phyloP scores from a whole-genome alignment of 225 moss, liverwort and hornwort genomes.

The Straminergon stramineum region DNA sequence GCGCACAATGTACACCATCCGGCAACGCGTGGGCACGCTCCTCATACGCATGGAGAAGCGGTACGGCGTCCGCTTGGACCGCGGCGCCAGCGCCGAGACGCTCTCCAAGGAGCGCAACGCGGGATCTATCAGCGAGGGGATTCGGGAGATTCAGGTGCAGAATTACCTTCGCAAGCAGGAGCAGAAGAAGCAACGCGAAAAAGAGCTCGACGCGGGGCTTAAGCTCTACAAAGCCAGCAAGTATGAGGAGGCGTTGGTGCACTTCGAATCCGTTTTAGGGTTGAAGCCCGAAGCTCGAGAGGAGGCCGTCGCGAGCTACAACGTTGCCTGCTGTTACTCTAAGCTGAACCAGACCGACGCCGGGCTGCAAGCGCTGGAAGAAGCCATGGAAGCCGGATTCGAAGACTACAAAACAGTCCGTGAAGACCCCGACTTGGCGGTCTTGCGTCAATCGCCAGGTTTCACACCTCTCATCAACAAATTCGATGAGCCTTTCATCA shows the following conservation, averaged over 20 bases:
- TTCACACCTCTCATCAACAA: slow-evolving; percentile 57
- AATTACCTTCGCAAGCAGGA: slow-evolving; percentile 92
- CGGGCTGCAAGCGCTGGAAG: slow-evolving; percentile 77
- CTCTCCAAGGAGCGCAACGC: slow-evolving; percentile 80
- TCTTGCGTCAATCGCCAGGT: slow-evolving; percentile 54
- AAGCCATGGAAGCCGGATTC: slow-evolving; percentile 83
- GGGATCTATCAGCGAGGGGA: slow-evolving; percentile 65
- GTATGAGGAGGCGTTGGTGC: slow-evolving; percentile 67
- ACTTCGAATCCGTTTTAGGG: slow-evolving; percentile 91
- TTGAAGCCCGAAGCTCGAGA: slow-evolving; percentile 74
- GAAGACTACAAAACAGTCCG: slow-evolving; percentile 81
- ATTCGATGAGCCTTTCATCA: slow-evolving; percentile 93
- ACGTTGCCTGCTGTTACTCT: slow-evolving; percentile 94
- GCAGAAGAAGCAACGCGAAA: slow-evolving; percentile 64
- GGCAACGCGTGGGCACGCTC: slow-evolving; percentile 82
- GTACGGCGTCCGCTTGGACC: slow-evolving; percentile 75
- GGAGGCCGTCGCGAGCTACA: slow-evolving; percentile 81
- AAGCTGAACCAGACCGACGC: slow-evolving; percentile 78
- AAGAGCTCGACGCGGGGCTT: slow-evolving; percentile 54
- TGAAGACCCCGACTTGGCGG: slow-evolving; percentile 69
- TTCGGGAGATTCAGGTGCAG: slow-evolving; percentile 86
- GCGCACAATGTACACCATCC: slow-evolving; percentile 98
- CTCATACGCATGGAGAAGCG: slow-evolving; percentile 83
- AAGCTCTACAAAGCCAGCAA: slow-evolving; percentile 76
- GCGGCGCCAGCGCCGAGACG: slow-evolving; percentile 47